These are phyloP conservation scores for Cryoendolithus antarcticus DNA, from an alignment of 2,329 filamentous ascomycete genomes.

Conservation along the genomic window DNA sequence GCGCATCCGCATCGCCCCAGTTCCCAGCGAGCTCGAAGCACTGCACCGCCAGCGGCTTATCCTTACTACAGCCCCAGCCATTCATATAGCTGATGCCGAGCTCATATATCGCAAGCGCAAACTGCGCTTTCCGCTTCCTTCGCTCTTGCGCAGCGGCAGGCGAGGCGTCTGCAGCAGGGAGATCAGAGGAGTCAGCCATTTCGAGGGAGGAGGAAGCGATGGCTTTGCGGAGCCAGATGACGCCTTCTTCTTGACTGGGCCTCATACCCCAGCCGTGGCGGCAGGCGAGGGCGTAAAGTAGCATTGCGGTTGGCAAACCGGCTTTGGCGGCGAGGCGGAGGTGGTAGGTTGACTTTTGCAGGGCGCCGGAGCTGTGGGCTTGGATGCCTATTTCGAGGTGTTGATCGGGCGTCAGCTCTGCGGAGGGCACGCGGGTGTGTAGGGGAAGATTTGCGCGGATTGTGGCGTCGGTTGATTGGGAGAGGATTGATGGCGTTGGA, in stretches of 20 bases:
- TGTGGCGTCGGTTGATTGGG: constrained; percentile 30
- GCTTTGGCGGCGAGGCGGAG: constrained; percentile 77
- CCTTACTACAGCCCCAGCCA: constrained; percentile 92
- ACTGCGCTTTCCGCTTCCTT: constrained; percentile 80
- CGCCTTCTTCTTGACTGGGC: constrained; percentile 76
- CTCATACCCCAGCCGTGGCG: constrained; percentile 97
- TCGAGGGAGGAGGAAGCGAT: constrained; percentile 54
- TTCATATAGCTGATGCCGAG: constrained; percentile 95
- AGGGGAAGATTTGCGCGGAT: constrained; percentile 27
- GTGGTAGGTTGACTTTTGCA: constrained; percentile 94
- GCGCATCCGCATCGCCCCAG: constrained; percentile 90
- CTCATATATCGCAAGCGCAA: constrained; percentile 91
- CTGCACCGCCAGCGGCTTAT: constrained; percentile 72
- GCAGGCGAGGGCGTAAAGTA: constrained; percentile 87
- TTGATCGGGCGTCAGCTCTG: constrained; percentile 70
- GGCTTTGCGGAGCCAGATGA: constrained; percentile 83
- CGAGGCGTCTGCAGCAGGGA: constrained; percentile 40
- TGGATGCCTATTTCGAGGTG: constrained; percentile 84
- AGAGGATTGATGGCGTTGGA: constrained; percentile 20
- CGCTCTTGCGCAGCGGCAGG: constrained; percentile 53
- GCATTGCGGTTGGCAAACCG: constrained; percentile 84
- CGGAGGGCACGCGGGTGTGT: constrained; percentile 43
- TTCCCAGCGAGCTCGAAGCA: constrained; percentile 94
- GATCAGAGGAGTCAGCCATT: constrained; percentile 19
- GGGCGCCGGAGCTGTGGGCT: constrained; percentile 72